Evolutionary conservation across 768 basidiomycete genomes (phyloP).

Genomic region (Mycena rebaudengoi): DNA sequence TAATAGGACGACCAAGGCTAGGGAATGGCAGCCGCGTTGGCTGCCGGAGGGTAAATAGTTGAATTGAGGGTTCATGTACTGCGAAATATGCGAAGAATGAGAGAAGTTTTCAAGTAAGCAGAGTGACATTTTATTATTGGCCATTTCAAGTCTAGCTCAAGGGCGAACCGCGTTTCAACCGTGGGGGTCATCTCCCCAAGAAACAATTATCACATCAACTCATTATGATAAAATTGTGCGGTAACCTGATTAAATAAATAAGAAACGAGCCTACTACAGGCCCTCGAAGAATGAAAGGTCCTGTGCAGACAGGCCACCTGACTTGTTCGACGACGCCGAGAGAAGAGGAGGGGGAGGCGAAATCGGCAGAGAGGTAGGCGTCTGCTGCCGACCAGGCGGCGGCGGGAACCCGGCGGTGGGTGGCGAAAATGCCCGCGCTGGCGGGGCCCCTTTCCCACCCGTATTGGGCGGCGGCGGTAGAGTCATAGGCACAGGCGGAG

Average conservation of each 20-base stretch:
- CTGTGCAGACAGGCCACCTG: constrained; percentile 77
- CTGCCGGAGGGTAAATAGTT: too few species aligned
- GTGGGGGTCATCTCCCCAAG: neutral
- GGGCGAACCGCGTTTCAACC: too few species aligned
- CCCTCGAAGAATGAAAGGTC: constrained; percentile 92
- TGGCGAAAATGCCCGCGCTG: constrained; percentile 5
- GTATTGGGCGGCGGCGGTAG: constrained; percentile 4
- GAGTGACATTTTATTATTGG: too few species aligned
- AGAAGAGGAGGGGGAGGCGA: constrained; percentile 19
- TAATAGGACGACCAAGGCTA: too few species aligned
- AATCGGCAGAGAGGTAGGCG: constrained; percentile 22
- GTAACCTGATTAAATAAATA: neutral
- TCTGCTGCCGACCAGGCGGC: constrained; percentile 10
- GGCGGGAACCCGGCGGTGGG: constrained; percentile 8
- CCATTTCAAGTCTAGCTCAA: too few species aligned
- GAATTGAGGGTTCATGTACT: too few species aligned
- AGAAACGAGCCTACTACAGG: constrained; percentile 51
- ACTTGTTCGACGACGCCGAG: constrained; percentile 34
- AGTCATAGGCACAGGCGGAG: constrained; percentile 3
- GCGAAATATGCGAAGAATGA: too few species aligned
- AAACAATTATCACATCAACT: constrained; percentile 16
- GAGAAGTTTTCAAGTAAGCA: too few species aligned
- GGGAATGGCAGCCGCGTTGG: too few species aligned
- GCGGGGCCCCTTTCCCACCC: too few species aligned
- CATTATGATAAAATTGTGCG: constrained; percentile 8